Evolutionary conservation across 257 asterid genomes (phyloP), one percentile per base, ranked within the genome.

Genomic region (Primulina huaijiensis): DNA sequence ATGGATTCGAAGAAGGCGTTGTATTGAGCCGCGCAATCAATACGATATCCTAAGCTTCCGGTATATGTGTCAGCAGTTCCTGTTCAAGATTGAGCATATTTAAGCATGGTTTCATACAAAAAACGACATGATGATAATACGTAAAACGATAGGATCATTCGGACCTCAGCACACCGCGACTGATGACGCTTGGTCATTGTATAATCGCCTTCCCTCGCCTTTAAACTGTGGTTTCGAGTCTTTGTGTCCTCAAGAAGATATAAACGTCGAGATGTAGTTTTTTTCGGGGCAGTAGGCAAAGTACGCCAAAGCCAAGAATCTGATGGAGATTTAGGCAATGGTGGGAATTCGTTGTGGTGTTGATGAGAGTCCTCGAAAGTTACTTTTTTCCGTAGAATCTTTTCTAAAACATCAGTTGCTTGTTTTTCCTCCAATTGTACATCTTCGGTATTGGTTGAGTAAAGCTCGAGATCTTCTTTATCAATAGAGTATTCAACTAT

Each of bases 251-350:
- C 67, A 43, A 75, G 73, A 29, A 59, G 61, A 68, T 77, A 65
- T 29, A 77, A 27, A 62, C 7, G 81, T 40, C n/a, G 71, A 3
- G 79, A 71, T 25, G 77, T 29, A 77, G 75, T 83, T 69, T 69
- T 86, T 2, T 73, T 8, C n/a, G 87, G 76, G 68, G 88, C 66
- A 57, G 92, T 77, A 65, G 96, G 96, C 84, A 92, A 80, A n/a
- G 95, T 83, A 23, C 96, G 90, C 46, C 75, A 81, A 60, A 92
- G 96, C 98, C 98, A 92, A 27, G 98, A 92, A 80, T 91, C 97
- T 6, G 95, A 80, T 37, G 96, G 96, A 75, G 95, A 84, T 82
- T 83, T 80, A 2, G 91, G 95, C 61, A 87, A 82, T 9, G 96
- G 90, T n/a, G 93, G 93, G 70, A 83, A 78, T 43, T 71, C 65